Evolutionary conservation across 768 basidiomycete genomes (phyloP).

Genomic region (Melanogaster broomeanus): DNA sequence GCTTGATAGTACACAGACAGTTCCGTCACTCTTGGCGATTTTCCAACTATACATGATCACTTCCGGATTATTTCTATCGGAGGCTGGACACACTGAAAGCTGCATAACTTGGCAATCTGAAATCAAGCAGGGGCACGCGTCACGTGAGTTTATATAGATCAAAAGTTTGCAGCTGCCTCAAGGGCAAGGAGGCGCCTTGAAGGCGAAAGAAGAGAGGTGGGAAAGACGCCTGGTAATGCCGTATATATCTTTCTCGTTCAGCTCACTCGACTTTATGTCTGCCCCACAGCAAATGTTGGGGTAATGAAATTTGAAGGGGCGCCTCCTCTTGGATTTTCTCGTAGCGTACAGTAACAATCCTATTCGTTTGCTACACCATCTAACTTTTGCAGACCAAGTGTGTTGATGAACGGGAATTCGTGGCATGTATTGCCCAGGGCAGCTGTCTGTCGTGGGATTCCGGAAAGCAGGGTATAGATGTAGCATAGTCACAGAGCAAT

Average conservation of each 20-base stretch:
- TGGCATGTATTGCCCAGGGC: no score
- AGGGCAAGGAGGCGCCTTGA: conserved; percentile 31
- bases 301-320: conserved; percentile 55
- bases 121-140: no score
- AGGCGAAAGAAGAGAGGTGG: conserved; percentile 50
- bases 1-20: no score
- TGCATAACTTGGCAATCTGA: no score
- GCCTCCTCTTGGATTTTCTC: conserved; percentile 49
- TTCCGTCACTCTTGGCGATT: no score
- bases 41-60: no score
- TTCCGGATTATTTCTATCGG: no score
- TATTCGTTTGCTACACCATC: neutral
- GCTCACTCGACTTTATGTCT: neutral
- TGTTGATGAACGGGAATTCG: no score
- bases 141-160: no score
- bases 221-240: conserved; percentile 57
- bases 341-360: conserved; percentile 7
- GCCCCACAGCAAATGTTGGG: conserved; percentile 52
- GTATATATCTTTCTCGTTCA: neutral
- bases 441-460: neutral
- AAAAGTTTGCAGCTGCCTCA: conserved; percentile 52
- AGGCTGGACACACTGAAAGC: no score
- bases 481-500: neutral
- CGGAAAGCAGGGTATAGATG: neutral
- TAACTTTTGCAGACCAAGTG: no score